These are phyloP conservation scores for Brassica juncea DNA, from an alignment of 345 rosid species.

Conservation along the genomic window DNA sequence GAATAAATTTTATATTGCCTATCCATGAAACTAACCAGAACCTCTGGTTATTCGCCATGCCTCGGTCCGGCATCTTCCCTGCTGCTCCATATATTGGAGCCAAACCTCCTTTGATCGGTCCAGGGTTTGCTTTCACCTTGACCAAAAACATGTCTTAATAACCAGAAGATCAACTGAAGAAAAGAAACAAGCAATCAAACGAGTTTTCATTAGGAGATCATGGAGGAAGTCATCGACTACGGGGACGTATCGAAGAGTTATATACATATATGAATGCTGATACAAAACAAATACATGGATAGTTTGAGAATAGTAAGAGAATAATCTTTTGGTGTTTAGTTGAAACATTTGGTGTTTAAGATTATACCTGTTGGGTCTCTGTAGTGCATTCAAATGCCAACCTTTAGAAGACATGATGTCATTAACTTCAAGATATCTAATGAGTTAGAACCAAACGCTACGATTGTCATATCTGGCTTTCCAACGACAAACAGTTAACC, in stretches of 20 bases:
- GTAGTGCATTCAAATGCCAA: neutral
- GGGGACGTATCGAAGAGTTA: neutral
- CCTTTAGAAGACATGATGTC: neutral
- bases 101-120: conserved; percentile 77
- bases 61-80: conserved; percentile 81
- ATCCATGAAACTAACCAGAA: conserved; percentile 87
- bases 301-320: neutral
- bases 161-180: neutral
- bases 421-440: neutral
- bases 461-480: neutral
- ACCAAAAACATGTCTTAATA: neutral
- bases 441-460: neutral
- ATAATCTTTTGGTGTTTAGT: neutral
- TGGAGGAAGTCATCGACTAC: neutral
- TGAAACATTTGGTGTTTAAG: neutral
- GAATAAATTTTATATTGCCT: conserved; percentile 52
- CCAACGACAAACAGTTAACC: neutral
- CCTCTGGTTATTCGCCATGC: conserved; percentile 63
- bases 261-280: neutral
- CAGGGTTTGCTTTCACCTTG: conserved; percentile 83
- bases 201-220: neutral
- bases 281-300: neutral
- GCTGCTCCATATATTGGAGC: conserved; percentile 98
- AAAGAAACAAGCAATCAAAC: neutral
- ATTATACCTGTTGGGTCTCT: neutral